A percentile compares a stretch with the other conserved stretches of the same genome.
phyloP scores from a whole-genome alignment of 129 eudicot species.

The Dittrichia graveolens region DNA sequence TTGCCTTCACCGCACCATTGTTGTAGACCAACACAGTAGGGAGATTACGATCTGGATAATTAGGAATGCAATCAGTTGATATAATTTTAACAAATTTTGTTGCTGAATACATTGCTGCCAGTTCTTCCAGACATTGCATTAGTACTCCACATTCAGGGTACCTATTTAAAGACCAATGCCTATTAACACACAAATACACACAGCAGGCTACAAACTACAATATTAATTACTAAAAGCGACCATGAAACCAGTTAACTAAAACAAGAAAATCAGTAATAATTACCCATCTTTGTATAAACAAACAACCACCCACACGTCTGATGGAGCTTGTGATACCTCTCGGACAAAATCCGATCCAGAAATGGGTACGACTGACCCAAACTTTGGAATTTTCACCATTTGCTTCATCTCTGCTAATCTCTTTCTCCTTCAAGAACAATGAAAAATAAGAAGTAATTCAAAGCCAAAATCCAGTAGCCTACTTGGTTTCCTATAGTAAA shows the following conservation, averaged over 20 bases:
- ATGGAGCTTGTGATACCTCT: conserved; percentile 81
- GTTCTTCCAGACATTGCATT: conserved; percentile 75
- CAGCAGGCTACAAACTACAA: too few relatives aligned
- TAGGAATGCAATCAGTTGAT: conserved; percentile 96
- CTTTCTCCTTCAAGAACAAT: conserved; percentile 63
- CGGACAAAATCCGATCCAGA: conserved; percentile 98
- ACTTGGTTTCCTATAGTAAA: too few relatives aligned
- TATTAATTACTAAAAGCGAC: too few relatives aligned
- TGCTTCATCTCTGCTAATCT: conserved; percentile 87
- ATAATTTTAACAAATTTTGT: conserved; percentile 90
- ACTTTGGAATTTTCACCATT: conserved; percentile 68
- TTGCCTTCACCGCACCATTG: conserved; percentile 86
- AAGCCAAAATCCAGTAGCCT: background rate
- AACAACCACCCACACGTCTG: conserved; percentile 77
- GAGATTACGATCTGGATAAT: conserved; percentile 88
- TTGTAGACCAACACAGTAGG: conserved; percentile 94
- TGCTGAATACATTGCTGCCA: conserved; percentile 78
- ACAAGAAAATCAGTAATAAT: background rate
- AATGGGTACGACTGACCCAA: conserved; percentile 80
- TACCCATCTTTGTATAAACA: conserved; percentile 73
- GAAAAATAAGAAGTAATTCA: background rate
- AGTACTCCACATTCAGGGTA: conserved; percentile 73
- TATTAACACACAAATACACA: too few relatives aligned
- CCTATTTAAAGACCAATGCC: conserved; percentile 32
- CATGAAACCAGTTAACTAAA: too few relatives aligned